phyloP scores from a whole-genome alignment of 1,284 basidiomycete species.

The Trametes polyzona region DNA sequence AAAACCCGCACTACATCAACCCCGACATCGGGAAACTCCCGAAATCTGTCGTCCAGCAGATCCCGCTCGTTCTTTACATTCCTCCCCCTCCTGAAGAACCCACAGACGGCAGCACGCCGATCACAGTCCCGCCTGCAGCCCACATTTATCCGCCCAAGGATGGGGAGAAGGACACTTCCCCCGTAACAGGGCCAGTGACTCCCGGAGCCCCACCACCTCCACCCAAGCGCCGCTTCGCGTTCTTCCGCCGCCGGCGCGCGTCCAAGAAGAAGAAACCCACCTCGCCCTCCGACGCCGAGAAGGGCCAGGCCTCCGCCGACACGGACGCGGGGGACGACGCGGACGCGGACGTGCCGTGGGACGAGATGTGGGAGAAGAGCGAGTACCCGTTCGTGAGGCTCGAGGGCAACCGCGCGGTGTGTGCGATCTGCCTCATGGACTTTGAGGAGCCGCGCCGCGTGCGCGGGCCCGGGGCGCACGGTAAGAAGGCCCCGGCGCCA shows the following conservation, averaged over 20 bases:
- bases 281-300: not conserved
- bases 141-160: slow-evolving; percentile 65
- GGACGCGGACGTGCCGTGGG: slow-evolving; percentile 47
- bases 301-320: slow-evolving; percentile 22
- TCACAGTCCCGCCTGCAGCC: slow-evolving; percentile 46
- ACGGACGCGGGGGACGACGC: slow-evolving; percentile 18
- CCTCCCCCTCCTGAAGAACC: slow-evolving; percentile 67
- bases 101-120: slow-evolving; percentile 35
- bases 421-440: slow-evolving; percentile 82
- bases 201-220: not conserved
- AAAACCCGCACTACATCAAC: slow-evolving; percentile 69
- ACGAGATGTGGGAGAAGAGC: slow-evolving; percentile 54
- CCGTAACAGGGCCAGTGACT: slow-evolving; percentile 17
- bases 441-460: slow-evolving; percentile 71
- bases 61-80: slow-evolving; percentile 82
- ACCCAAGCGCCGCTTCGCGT: slow-evolving; percentile 45
- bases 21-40: slow-evolving; percentile 78
- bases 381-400: slow-evolving; percentile 69
- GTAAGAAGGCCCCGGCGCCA: slow-evolving; percentile 11
- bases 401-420: slow-evolving; percentile 78
- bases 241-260: slow-evolving; percentile 42
- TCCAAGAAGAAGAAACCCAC: slow-evolving; percentile 5
- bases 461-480: slow-evolving; percentile 28
- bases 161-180: too few relatives aligned
- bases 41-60: slow-evolving; percentile 69